Base-by-base conservation (phyloP, 257 asterid species). In the Orobanche coerulescens region DNA sequence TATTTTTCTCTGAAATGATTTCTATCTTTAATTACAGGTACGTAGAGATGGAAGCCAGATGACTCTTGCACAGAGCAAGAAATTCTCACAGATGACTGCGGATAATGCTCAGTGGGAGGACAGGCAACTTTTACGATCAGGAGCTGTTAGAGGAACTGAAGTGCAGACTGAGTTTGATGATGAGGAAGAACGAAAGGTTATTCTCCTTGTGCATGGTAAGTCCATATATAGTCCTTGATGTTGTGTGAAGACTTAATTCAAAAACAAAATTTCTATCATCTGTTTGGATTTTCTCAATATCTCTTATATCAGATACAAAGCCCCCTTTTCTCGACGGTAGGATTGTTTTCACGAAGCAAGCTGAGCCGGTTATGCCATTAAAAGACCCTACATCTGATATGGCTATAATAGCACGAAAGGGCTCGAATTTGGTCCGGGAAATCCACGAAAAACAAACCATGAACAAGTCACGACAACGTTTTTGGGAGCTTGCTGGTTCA, bases 71-170 rank as follows among this genome's bases (percentile, higher is more conserved):
- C 97, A 89, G 81, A 93, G 88, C 81, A 93, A 93, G 76, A 89
- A 85, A 79, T 67, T 86, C 62, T 86, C 99, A 8, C 99, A 93
- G 71, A 91, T 86, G 46, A 86, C 95, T 49, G 97, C 97, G 66
- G 99, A 93, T 82, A 89, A 89, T 84, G 99, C 97, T 67, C 97
- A 89, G 71, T 93, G 99, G 99, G 99, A 93, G 78, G 99, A 90
- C 73, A 74, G 96, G 20, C 99, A 93, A 79, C 97, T 86, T 62
- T 71, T 93, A 65, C 81, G 99, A 69, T 93, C 99, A 61, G 99
- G 97, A 65, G 97, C 96, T 74, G 99, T 93, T 62, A 75, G 89
- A 78, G 90, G 95, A 69, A 86, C 99, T 20, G 99, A 93, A 74
- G 81, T 93, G 76, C 95, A 83, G 73, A 93, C 96, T 10, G 95